Conservation (phyloP, 257 asterid species). For the Coffea eugenioides region DNA sequence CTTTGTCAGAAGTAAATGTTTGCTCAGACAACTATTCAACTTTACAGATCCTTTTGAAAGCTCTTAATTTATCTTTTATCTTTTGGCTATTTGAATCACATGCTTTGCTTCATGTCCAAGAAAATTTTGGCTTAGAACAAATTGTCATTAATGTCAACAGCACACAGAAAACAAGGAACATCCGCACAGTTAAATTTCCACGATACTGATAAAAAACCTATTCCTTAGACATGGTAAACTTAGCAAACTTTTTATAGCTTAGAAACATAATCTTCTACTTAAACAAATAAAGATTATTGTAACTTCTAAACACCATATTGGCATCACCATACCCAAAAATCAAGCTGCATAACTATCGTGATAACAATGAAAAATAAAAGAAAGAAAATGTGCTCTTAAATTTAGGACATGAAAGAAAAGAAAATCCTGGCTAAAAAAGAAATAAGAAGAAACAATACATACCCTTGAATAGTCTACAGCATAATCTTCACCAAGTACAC, state of each 20-base stretch:
- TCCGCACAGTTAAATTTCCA: neutral
- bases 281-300: neutral
- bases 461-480: slow-evolving; percentile 82
- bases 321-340: neutral
- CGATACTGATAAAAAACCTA: neutral
- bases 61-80: neutral
- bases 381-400: neutral
- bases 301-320: neutral
- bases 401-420: neutral
- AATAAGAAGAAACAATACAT: slow-evolving; percentile 13
- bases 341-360: neutral
- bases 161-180: neutral
- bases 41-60: neutral
- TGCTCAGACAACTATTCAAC: neutral
- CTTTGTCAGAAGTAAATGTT: neutral
- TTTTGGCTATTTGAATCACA: neutral
- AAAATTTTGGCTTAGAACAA: neutral
- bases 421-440: neutral
- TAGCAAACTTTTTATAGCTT: neutral
- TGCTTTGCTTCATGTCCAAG: too few species aligned
- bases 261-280: neutral
- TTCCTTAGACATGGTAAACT: neutral
- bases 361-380: neutral
- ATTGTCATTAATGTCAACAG: neutral
- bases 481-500: slow-evolving; percentile 75